Evolutionary conservation across 169 alveolate genomes (phyloP).

Genomic region (Cryptosporidium felis): DNA sequence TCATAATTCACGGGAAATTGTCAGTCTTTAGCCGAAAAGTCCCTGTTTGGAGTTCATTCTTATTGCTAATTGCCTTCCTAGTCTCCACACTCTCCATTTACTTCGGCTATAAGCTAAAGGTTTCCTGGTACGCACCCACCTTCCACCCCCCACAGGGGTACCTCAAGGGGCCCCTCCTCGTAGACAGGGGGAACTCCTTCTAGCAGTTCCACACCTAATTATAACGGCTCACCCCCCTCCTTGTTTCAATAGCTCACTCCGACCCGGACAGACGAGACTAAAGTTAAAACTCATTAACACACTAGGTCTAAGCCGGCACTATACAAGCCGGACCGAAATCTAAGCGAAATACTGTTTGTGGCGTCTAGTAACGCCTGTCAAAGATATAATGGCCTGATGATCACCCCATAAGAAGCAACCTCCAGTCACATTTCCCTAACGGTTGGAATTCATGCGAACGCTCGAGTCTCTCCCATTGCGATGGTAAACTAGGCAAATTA

Average conservation of each 20-base stretch:
- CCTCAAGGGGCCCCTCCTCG: constrained; percentile 48
- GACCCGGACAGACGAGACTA: too few relatives aligned
- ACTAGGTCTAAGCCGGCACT: too few relatives aligned
- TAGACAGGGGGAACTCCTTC: constrained; percentile 68
- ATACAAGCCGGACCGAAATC: too few relatives aligned
- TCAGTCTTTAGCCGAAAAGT: neutral
- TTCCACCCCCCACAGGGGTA: constrained; percentile 62
- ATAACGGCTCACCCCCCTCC: too few relatives aligned
- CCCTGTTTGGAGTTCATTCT: constrained; percentile 8
- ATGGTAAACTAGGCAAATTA: constrained; percentile 76
- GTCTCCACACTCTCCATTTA: constrained; percentile 1
- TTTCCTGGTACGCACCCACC: constrained; percentile 58
- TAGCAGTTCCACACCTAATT: too few relatives aligned
- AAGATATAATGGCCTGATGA: constrained; percentile 53
- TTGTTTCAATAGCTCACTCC: too few relatives aligned
- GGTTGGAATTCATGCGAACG: constrained; percentile 14
- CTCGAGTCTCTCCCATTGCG: constrained; percentile 38
- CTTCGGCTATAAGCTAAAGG: constrained; percentile 30
- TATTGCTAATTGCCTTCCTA: neutral
- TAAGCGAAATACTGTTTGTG: constrained; percentile 21
- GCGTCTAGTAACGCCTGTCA: constrained; percentile 74
- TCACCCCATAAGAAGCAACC: constrained; percentile 68
- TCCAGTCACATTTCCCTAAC: constrained; percentile 27
- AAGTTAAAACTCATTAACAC: too few relatives aligned
- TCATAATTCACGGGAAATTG: constrained; percentile 17